phyloP scores from a whole-genome alignment of 148 eudicot species.

The Silene conica region DNA sequence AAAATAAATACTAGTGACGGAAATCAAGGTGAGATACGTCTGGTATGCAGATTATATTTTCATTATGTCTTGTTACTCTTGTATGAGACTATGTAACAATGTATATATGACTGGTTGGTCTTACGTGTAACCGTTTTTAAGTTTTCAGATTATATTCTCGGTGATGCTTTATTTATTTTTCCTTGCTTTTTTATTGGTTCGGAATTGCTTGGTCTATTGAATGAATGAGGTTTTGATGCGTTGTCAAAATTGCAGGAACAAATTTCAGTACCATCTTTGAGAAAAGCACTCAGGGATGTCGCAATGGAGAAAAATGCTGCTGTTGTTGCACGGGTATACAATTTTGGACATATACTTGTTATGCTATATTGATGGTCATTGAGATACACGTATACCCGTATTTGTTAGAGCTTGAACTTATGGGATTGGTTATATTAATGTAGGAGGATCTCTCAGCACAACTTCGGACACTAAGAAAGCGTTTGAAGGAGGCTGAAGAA shows the following conservation, averaged over 20 bases:
- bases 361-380: neutral
- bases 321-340: constrained; percentile 86
- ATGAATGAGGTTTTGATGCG: neutral
- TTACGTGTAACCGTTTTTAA: neutral
- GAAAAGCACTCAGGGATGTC: constrained; percentile 91
- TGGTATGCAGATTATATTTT: constrained; percentile 44
- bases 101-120: neutral
- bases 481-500: constrained; percentile 92
- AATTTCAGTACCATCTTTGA: constrained; percentile 69
- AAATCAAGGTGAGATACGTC: too few species aligned
- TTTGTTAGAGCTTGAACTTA: constrained; percentile 14
- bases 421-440: constrained; percentile 31
- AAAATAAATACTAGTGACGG: too few species aligned
- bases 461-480: constrained; percentile 75
- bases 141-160: neutral
- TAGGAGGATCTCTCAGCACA: constrained; percentile 96
- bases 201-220: neutral
- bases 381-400: neutral
- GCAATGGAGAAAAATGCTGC: constrained; percentile 99
- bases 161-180: neutral
- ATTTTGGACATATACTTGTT: neutral
- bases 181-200: constrained; percentile 1
- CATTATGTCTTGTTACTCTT: neutral
- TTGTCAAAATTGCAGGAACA: constrained; percentile 58
- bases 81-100: neutral